phyloP scores from a whole-genome alignment of 768 basidiomycete species.

The Pleurotus ostreatus region DNA sequence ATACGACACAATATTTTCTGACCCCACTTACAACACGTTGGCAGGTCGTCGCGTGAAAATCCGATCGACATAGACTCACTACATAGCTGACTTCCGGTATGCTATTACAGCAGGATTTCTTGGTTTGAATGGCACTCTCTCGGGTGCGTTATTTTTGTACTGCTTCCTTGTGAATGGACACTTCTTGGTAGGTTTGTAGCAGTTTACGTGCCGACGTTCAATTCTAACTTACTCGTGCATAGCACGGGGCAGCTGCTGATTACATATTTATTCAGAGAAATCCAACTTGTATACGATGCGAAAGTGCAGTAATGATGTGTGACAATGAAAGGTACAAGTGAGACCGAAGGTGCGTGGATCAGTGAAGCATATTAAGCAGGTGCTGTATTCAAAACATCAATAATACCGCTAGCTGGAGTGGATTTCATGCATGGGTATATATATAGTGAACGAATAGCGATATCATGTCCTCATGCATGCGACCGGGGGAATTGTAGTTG shows the following conservation, averaged over 20 bases:
- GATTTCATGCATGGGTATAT: conserved; percentile 16
- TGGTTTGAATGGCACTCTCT: conserved; percentile 56
- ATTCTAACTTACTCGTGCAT: no score
- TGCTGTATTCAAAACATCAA: conserved; percentile 4
- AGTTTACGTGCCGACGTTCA: background rate
- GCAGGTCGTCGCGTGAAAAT: background rate
- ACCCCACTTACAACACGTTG: no score
- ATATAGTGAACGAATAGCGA: conserved; percentile 13
- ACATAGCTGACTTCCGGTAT: conserved; percentile 39
- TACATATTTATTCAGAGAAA: background rate
- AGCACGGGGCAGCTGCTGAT: no score
- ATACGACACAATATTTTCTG: no score
- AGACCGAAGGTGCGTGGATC: background rate
- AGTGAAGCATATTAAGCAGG: conserved; percentile 9
- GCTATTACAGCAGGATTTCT: conserved; percentile 73
- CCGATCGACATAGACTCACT: background rate
- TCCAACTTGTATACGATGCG: background rate
- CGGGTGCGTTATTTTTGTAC: conserved; percentile 74
- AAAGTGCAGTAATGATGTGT: conserved; percentile 6
- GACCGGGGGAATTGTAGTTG: conserved; percentile 6
- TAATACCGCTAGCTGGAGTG: conserved; percentile 7
- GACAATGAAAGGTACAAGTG: background rate
- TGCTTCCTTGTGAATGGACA: conserved; percentile 89
- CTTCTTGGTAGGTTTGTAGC: conserved; percentile 67
- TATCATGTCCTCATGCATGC: conserved; percentile 3